Evolutionary conservation across 345 rosid genomes (phyloP).

Genomic region (Eucalyptus globulus): DNA sequence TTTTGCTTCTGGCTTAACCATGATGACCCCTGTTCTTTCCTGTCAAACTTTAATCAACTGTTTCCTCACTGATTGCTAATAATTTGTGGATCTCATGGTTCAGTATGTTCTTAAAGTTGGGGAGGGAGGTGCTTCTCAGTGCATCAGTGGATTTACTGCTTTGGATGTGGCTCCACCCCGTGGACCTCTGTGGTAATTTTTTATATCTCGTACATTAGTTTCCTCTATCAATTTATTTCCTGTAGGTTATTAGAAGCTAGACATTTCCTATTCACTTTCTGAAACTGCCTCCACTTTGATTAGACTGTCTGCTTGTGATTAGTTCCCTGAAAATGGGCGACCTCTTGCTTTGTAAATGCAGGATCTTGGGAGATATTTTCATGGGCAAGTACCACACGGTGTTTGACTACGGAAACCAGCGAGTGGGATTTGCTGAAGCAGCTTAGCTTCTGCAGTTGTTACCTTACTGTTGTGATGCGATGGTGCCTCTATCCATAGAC

Average conservation of each 20-base stretch:
- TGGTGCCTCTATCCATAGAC: not conserved
- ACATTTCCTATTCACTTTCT: not conserved
- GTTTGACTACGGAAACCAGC: slow-evolving; percentile 59
- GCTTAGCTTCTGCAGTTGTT: slow-evolving; percentile 15
- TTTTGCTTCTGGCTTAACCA: not conserved
- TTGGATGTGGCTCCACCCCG: slow-evolving; percentile 46
- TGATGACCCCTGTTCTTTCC: not conserved
- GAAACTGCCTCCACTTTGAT: not conserved
- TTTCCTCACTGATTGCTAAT: not conserved
- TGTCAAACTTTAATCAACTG: not conserved
- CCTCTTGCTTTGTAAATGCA: slow-evolving; percentile 8
- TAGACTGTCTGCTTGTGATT: not conserved
- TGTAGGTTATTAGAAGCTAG: not conserved
- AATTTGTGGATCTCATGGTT: not conserved
- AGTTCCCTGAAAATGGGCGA: not conserved
- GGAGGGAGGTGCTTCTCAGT: slow-evolving; percentile 40
- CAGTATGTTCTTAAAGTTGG: slow-evolving; percentile 55
- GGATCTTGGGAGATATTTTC: slow-evolving; percentile 93
- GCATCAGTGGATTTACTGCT: slow-evolving; percentile 55
- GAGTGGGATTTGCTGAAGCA: slow-evolving; percentile 88
- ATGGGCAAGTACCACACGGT: slow-evolving; percentile 77
- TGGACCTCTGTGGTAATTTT: slow-evolving; percentile 50
- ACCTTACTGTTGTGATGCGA: no score
- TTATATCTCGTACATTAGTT: not conserved
- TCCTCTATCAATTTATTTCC: not conserved